Evolutionary conservation across 306 rosid species (phyloP), one percentile per base, ranked within the genome.

Genomic region (Lathyrus sativus): DNA sequence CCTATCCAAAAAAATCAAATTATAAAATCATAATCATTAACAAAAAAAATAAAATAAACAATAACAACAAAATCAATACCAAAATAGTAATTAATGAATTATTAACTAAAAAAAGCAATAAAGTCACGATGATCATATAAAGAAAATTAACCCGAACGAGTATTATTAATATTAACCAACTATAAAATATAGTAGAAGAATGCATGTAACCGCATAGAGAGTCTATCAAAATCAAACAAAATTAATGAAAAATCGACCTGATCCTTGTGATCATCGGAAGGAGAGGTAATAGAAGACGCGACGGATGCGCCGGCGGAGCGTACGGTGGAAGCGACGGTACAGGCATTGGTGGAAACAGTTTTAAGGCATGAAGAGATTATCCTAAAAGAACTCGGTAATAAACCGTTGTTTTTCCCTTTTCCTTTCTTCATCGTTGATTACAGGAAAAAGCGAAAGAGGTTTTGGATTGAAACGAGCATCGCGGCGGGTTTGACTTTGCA

Each of bases 221-320:
- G 29, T 26, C 4, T 26, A 26, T 26, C 4, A 3, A 26, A 44
- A 13, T 44, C 1, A 5, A 26, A 26, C 29, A 3, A 45, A 13
- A 13, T n/a, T 13, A n/a, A 14, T 46, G 9, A 14, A 46, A 6
- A 9, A 42, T 10, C 13, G 19, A 46, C 97, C 96, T 91, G 91
- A 71, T 89, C 96, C 66, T 89, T 91, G 73, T 84, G 89, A 77
- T 91, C 96, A 76, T 89, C 95, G 10, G 87, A 72, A 48, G 86
- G 62, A 17, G 91, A 76, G 10, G 95, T 81, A 66, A 91, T 83
- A 15, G 96, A 79, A 53, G 95, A 83, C 10, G 91, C 88, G 13
- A 91, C 95, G 38, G 97, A 89, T 11, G 91, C 96, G 46, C 96
- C 89, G 55, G 97, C 96, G 6, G 96, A 91, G 69, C 97, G 97